Conservation (phyloP, 768 basidiomycete species). For the Lyophyllum semitale region DNA sequence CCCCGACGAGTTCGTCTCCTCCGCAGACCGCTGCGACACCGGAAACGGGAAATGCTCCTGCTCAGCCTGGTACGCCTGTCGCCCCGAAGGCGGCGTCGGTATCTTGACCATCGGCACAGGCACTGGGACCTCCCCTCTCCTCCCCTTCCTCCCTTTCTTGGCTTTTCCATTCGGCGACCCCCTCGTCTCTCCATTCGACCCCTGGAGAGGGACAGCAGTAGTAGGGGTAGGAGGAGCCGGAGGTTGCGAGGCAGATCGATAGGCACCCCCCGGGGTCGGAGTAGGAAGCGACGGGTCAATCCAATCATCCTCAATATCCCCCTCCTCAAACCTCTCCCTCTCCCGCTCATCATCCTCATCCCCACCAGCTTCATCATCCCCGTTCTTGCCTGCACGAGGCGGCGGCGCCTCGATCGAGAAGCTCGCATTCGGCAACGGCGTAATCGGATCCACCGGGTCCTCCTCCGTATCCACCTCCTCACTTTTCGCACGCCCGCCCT, state of each 20-base stretch:
- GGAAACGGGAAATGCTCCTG: conserved; percentile 68
- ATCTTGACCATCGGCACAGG: conserved; percentile 43
- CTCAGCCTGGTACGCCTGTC: conserved; percentile 1
- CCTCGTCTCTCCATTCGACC: background rate
- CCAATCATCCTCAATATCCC: conserved; percentile 66
- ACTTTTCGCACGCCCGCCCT: conserved; percentile 39
- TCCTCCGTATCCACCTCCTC: conserved; percentile 72
- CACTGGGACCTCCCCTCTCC: conserved; percentile 43
- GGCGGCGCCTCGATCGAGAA: conserved; percentile 35
- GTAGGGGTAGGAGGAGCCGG: conserved; percentile 20
- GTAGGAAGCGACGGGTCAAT: conserved; percentile 62
- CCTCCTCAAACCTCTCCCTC: conserved; percentile 48
- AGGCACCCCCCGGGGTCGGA: conserved; percentile 16
- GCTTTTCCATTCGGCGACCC: conserved; percentile 19
- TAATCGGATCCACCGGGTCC: conserved; percentile 69
- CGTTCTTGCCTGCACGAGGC: conserved; percentile 24
- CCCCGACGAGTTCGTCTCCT: conserved; percentile 16
- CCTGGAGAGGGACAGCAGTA: conserved; percentile 8
- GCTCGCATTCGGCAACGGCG: conserved; percentile 56
- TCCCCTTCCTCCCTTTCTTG: conserved; percentile 31
- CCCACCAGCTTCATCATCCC: conserved; percentile 17
- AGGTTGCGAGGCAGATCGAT: conserved; percentile 10
- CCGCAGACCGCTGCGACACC: conserved; percentile 37
- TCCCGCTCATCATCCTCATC: conserved; percentile 48
- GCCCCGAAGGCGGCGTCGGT: conserved; percentile 25